These are phyloP conservation scores for Ambrosia hybrid DNA, from an alignment of 140 eudicot species.

Conservation along the genomic window DNA sequence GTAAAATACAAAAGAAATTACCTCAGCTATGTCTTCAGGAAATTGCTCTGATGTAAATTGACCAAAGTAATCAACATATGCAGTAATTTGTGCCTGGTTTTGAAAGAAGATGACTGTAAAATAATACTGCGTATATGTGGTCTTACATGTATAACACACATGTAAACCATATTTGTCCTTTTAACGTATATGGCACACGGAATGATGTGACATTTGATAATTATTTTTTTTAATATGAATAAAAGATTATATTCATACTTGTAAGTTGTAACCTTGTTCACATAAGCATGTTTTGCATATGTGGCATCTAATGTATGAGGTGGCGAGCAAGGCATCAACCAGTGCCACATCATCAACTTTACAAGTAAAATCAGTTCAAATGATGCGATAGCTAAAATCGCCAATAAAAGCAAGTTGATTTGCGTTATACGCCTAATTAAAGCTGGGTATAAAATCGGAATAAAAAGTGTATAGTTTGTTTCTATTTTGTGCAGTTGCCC, in stretches of 20 bases:
- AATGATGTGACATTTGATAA: background rate
- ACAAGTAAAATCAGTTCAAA: conserved; percentile 1
- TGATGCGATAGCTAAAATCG: background rate
- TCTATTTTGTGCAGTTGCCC: background rate
- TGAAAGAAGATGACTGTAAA: conserved; percentile 10
- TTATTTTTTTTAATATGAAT: background rate
- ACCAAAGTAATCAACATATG: conserved; percentile 96
- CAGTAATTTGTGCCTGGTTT: conserved; percentile 79
- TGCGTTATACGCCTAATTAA: background rate
- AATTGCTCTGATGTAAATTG: conserved; percentile 94
- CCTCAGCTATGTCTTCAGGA: conserved; percentile 96
- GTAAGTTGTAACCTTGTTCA: background rate
- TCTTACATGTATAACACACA: conserved; percentile 1
- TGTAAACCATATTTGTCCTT: conserved; percentile 3
- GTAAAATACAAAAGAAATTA: conserved; percentile 30
- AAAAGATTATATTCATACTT: background rate
- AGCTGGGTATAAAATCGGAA: background rate
- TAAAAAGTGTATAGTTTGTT: background rate
- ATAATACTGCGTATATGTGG: background rate
- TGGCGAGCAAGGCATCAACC: background rate
- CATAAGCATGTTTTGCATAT: conserved; percentile 10
- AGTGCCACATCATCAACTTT: conserved; percentile 8
- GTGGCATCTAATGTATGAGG: background rate
- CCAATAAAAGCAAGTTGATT: background rate
- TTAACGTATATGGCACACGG: conserved; percentile 9